These are phyloP conservation scores for Arthrobotrys pseudoclavata DNA, from an alignment of 2,329 filamentous ascomycete species.

Conservation along the genomic window DNA sequence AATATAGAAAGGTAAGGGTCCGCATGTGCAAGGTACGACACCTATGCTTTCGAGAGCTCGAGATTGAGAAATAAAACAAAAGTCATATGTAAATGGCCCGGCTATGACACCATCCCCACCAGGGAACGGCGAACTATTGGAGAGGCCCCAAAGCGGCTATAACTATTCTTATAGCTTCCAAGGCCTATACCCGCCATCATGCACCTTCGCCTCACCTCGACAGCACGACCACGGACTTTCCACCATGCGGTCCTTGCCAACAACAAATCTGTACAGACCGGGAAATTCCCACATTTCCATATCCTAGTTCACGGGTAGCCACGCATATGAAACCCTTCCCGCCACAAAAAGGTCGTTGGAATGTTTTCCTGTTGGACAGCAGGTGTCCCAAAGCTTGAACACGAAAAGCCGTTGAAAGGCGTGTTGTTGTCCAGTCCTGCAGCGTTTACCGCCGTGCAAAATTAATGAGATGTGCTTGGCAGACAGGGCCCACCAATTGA, in stretches of 20 bases:
- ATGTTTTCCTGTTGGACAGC: constrained; percentile 47
- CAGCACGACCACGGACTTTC: constrained; percentile 8
- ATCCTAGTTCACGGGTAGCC: constrained; percentile 9
- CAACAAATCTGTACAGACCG: neutral
- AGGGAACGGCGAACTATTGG: constrained; percentile 18
- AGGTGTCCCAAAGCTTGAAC: neutral
- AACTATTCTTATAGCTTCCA: constrained; percentile 38
- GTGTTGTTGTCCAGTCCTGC: constrained; percentile 35
- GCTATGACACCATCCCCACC: constrained; percentile 41
- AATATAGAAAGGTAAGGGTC: constrained; percentile 13
- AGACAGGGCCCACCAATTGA: constrained; percentile 31
- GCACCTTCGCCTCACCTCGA: constrained; percentile 10
- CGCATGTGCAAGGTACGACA: constrained; percentile 14
- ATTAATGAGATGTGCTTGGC: constrained; percentile 27
- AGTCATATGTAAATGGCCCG: constrained; percentile 31
- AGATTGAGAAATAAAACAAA: constrained; percentile 13
- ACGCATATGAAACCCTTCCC: constrained; percentile 20
- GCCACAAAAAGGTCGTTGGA: constrained; percentile 27
- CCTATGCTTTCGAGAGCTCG: constrained; percentile 8
- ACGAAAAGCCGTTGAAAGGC: neutral
- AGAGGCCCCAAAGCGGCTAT: constrained; percentile 37
- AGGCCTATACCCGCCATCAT: constrained; percentile 31
- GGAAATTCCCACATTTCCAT: constrained; percentile 11
- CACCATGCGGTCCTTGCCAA: neutral
- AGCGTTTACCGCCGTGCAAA: constrained; percentile 28